These are phyloP conservation scores for Chalciporus chontae DNA, from an alignment of 768 basidiomycete genomes.

Conservation along the genomic window DNA sequence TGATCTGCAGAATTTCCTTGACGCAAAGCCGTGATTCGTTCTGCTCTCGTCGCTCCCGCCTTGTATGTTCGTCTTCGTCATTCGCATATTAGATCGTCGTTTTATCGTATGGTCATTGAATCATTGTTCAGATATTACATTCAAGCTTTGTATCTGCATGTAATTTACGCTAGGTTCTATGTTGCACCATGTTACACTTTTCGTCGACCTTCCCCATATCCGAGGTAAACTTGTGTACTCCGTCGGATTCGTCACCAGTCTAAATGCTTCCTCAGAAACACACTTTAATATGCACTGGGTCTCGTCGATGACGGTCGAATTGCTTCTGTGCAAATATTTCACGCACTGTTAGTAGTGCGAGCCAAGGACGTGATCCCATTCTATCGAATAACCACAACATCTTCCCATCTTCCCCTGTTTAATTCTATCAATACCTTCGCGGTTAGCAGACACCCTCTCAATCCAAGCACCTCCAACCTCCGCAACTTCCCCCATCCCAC, in stretches of 20 bases:
- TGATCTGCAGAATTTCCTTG: conserved; percentile 51
- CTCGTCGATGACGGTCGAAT: conserved; percentile 13
- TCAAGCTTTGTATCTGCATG: conserved; percentile 7
- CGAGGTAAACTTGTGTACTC: too few relatives aligned
- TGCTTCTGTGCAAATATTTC: too few relatives aligned
- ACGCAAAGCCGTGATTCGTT: conserved; percentile 39
- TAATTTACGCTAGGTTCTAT: too few relatives aligned
- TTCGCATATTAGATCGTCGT: conserved; percentile 1
- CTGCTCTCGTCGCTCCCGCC: not conserved
- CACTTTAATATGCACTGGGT: too few relatives aligned
- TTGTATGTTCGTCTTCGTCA: not conserved
- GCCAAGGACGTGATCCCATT: too few relatives aligned
- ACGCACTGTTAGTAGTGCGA: too few relatives aligned
- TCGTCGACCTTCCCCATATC: too few relatives aligned
- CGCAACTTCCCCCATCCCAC: conserved; percentile 59
- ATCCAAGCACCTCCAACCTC: conserved; percentile 49
- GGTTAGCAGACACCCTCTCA: conserved; percentile 51
- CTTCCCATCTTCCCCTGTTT: conserved; percentile 65
- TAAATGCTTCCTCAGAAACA: too few relatives aligned
- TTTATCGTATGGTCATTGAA: conserved; percentile 5
- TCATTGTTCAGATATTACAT: conserved; percentile 14
- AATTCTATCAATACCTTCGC: conserved; percentile 41
- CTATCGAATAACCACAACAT: conserved; percentile 48
- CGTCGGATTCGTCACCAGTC: too few relatives aligned
- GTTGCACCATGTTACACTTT: not conserved